Conservation (phyloP, 225 moss, liverwort and hornwort species). For the Polytrichum formosum region DNA sequence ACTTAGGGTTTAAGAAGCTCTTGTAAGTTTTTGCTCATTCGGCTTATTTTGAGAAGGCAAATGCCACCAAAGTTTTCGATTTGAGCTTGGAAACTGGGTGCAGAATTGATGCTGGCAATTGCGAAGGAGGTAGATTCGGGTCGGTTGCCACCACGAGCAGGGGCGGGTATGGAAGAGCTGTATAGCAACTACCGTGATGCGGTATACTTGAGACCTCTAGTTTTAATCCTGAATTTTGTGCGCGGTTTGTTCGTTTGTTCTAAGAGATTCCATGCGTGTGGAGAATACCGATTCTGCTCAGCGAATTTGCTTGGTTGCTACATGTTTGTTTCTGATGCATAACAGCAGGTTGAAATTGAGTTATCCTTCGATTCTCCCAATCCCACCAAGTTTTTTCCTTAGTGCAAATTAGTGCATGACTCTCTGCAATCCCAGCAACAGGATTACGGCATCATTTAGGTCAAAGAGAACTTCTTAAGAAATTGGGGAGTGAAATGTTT, state of each 20-base stretch:
- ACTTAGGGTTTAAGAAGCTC: too few species aligned
- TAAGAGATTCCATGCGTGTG: too few species aligned
- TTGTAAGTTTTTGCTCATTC: too few species aligned
- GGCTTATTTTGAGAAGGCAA: too few species aligned
- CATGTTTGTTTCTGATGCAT: too few species aligned
- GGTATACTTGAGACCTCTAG: conserved; percentile 33
- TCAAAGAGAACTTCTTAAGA: not conserved
- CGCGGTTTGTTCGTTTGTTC: too few species aligned
- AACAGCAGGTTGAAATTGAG: too few species aligned
- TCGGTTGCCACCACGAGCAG: conserved; percentile 57
- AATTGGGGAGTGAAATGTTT: not conserved
- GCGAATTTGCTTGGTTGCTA: too few species aligned
- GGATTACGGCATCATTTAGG: not conserved
- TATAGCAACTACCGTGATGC: conserved; percentile 91
- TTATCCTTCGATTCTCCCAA: too few species aligned
- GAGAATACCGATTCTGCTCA: too few species aligned
- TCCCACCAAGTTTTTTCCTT: too few species aligned
- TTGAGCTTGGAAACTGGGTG: conserved; percentile 13
- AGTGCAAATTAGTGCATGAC: not conserved
- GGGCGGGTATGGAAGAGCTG: conserved; percentile 74
- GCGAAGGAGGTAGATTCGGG: conserved; percentile 71
- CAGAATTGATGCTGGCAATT: conserved; percentile 76
- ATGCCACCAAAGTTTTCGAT: not conserved
- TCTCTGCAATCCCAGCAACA: not conserved
- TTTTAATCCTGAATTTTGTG: not conserved